A percentile compares a stretch with the other conserved stretches of the same genome.
These are phyloP conservation scores for Aspergillaceae sp. DNA, from an alignment of 2,329 filamentous ascomycete species.

Conservation along the genomic window DNA sequence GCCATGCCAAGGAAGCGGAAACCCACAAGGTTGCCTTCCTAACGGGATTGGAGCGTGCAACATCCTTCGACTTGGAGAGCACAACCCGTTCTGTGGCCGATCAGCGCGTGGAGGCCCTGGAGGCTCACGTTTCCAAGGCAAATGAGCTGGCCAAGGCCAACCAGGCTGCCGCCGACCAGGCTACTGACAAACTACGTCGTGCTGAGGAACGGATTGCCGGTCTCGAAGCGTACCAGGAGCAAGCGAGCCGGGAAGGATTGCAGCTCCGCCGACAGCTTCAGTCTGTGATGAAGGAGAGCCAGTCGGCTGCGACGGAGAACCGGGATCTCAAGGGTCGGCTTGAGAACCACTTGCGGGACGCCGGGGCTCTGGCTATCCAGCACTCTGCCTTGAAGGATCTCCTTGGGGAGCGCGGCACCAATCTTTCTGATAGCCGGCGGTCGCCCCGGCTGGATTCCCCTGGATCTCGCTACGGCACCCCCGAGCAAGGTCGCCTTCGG, in stretches of 20 bases:
- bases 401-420: conserved; percentile 79
- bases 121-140: conserved; percentile 69
- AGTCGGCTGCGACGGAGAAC: conserved; percentile 71
- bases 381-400: conserved; percentile 91
- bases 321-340: conserved; percentile 74
- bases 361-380: conserved; percentile 87
- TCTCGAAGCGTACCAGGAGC: conserved; percentile 93
- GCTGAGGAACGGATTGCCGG: conserved; percentile 96
- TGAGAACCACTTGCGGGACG: conserved; percentile 79
- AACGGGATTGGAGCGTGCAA: conserved; percentile 68
- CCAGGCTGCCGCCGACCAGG: conserved; percentile 75
- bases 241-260: conserved; percentile 87
- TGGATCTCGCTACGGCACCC: conserved; percentile 64
- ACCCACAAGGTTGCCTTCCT: conserved; percentile 78
- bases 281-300: conserved; percentile 69
- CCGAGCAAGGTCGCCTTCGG: conserved; percentile 67
- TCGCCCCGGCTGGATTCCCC: conserved; percentile 66
- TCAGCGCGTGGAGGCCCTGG: conserved; percentile 60
- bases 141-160: conserved; percentile 78
- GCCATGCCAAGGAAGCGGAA: conserved; percentile 76
- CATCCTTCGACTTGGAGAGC: conserved; percentile 32
- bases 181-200: conserved; percentile 78
- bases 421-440: conserved; percentile 59
- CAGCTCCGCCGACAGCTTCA: conserved; percentile 85
- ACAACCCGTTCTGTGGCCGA: conserved; percentile 33